These are phyloP conservation scores for Plasmopara muralis DNA, from an alignment of 352 stramenopile species.

Conservation along the genomic window DNA sequence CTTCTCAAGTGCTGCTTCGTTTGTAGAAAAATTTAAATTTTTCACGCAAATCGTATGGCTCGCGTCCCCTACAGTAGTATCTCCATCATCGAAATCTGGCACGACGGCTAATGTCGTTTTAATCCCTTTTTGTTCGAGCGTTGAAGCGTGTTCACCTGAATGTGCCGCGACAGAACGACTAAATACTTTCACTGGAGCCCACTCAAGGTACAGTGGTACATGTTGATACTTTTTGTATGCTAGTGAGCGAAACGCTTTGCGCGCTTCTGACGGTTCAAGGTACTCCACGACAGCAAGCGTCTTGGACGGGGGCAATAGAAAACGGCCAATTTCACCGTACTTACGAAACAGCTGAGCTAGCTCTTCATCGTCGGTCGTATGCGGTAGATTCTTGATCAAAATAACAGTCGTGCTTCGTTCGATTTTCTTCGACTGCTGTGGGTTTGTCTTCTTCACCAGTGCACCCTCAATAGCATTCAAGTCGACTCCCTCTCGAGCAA, in stretches of 20 bases:
- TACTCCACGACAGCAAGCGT: conserved; percentile 96
- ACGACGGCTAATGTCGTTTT: conserved; percentile 43
- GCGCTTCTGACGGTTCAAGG: conserved; percentile 90
- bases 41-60: conserved; percentile 96
- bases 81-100: conserved; percentile 60
- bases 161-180: conserved; percentile 23
- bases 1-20: conserved; percentile 79
- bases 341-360: conserved; percentile 93
- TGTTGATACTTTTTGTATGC: conserved; percentile 99
- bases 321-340: conserved; percentile 78
- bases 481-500: conserved; percentile 91
- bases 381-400: conserved; percentile 97
- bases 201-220: conserved; percentile 98
- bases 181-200: conserved; percentile 90
- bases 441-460: conserved; percentile 48
- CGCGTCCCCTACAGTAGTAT: conserved; percentile 52
- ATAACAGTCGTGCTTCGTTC: conserved; percentile 93
- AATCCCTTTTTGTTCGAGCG: conserved; percentile 40
- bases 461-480: conserved; percentile 89
- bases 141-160: conserved; percentile 7
- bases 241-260: conserved; percentile 93
- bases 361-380: conserved; percentile 91
- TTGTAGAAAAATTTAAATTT: conserved; percentile 98
- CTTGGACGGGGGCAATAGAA: conserved; percentile 90
- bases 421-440: conserved; percentile 47